These are phyloP conservation scores for Suhomyces guaymorum DNA, from an alignment of 1,139 yeast species.

Conservation along the genomic window DNA sequence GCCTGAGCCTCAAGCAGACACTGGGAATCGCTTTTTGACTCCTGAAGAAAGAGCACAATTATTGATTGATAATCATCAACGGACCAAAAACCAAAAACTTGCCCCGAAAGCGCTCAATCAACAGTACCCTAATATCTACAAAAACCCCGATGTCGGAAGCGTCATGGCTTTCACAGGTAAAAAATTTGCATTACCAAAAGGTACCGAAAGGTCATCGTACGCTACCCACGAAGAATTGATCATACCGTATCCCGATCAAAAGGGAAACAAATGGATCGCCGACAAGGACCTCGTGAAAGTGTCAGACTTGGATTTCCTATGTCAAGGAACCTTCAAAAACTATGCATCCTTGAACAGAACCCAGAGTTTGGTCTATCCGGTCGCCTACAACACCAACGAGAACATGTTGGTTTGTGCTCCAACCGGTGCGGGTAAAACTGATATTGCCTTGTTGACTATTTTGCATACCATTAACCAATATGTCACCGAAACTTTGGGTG, in stretches of 20 bases:
- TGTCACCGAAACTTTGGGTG: constrained; percentile 46
- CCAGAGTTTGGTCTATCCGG: constrained; percentile 89
- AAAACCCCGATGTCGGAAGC: constrained; percentile 64
- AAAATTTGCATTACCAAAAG: constrained; percentile 75
- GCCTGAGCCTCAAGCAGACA: constrained; percentile 9
- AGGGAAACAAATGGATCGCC: constrained; percentile 46
- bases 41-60: constrained; percentile 60
- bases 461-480: constrained; percentile 78
- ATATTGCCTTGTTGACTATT: constrained; percentile 86
- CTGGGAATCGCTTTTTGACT: constrained; percentile 46
- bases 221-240: constrained; percentile 78
- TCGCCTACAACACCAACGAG: constrained; percentile 90
- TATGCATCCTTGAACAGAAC: constrained; percentile 80
- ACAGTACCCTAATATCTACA: constrained; percentile 79
- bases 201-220: constrained; percentile 67
- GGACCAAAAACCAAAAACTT: constrained; percentile 52
- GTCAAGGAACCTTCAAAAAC: constrained; percentile 81
- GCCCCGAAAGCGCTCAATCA: constrained; percentile 48
- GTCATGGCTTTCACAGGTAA: constrained; percentile 79
- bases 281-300: constrained; percentile 60
- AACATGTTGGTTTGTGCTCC: constrained; percentile 99
- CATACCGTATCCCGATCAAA: constrained; percentile 71
- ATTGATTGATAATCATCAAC: constrained; percentile 54
- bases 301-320: constrained; percentile 67
- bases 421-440: constrained; percentile 99